A percentile compares a stretch with the other conserved stretches of the same genome.
Conservation (phyloP, 768 basidiomycete species). For the Gloeopeniophorella convolvens region DNA sequence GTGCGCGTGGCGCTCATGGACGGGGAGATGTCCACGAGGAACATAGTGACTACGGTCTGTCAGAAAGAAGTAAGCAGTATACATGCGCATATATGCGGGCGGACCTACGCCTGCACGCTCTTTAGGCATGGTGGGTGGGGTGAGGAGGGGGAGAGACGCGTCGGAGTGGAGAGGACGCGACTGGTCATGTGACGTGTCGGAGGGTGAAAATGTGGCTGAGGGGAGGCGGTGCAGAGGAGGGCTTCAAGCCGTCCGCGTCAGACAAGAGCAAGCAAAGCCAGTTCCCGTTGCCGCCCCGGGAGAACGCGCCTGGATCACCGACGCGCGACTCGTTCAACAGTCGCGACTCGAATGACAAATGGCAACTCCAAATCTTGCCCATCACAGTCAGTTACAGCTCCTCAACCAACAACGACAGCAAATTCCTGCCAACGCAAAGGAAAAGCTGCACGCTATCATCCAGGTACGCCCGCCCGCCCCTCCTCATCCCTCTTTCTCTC, state of each 20-base stretch:
- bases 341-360: constrained; percentile 20
- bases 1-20: constrained; percentile 69
- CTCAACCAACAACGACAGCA: constrained; percentile 16
- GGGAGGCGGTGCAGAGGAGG: too few species aligned
- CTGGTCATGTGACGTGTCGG: constrained; percentile 1
- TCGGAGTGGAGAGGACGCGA: constrained; percentile 4
- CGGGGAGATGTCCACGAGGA: constrained; percentile 80
- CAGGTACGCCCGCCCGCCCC: constrained; percentile 21
- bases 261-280: background rate
- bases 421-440: constrained; percentile 15
- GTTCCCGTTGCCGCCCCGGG: background rate
- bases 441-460: constrained; percentile 26
- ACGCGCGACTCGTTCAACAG: constrained; percentile 25
- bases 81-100: constrained; percentile 18
- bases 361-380: constrained; percentile 25
- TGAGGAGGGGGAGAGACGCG: background rate
- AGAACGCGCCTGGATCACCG: constrained; percentile 24
- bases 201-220: constrained; percentile 14
- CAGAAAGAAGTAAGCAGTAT: background rate
- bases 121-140: constrained; percentile 51
- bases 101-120: constrained; percentile 70
- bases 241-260: too few species aligned
- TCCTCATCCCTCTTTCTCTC: background rate
- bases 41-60: constrained; percentile 84
- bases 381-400: constrained; percentile 22